Evolutionary conservation across 495 filamentous ascomycete species (phyloP).

Genomic region (Glonium stellatum): DNA sequence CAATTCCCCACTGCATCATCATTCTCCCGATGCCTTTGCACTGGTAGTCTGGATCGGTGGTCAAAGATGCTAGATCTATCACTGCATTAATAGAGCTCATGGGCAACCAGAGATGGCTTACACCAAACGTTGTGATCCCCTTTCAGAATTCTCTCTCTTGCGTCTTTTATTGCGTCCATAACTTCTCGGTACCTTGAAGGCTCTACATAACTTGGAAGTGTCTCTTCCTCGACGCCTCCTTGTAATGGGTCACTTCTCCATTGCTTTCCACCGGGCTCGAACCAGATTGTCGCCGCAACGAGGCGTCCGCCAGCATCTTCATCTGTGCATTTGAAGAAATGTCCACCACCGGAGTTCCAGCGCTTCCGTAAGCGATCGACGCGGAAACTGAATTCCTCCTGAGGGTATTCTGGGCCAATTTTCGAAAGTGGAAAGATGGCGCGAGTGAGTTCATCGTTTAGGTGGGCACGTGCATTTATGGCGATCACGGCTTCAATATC

Average conservation of each 20-base stretch:
- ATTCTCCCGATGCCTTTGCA: conserved; percentile 45
- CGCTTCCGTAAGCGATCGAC: not conserved
- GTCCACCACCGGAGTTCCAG: not conserved
- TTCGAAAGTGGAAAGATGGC: conserved; percentile 32
- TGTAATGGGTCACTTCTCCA: not conserved
- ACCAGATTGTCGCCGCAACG: conserved; percentile 22
- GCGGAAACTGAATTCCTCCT: conserved; percentile 6
- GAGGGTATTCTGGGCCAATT: not conserved
- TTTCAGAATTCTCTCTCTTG: conserved; percentile 3
- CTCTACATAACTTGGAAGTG: not conserved
- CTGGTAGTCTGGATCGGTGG: conserved; percentile 42
- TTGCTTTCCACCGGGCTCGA: conserved; percentile 7
- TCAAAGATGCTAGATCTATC: conserved; percentile 27
- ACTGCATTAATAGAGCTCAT: not conserved
- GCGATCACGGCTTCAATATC: not conserved
- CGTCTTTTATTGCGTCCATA: not conserved
- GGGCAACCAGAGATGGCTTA: not conserved
- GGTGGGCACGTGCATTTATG: conserved; percentile 26
- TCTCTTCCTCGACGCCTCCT: not conserved
- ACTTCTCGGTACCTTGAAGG: not conserved
- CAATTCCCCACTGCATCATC: conserved; percentile 45
- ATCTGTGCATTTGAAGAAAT: conserved; percentile 7
- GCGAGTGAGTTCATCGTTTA: conserved; percentile 29
- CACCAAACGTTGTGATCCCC: conserved; percentile 10
- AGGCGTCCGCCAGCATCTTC: conserved; percentile 29